These are phyloP conservation scores for Rhizopus arrhizus DNA, from an alignment of 371 early-diverging fungal species.

Conservation along the genomic window DNA sequence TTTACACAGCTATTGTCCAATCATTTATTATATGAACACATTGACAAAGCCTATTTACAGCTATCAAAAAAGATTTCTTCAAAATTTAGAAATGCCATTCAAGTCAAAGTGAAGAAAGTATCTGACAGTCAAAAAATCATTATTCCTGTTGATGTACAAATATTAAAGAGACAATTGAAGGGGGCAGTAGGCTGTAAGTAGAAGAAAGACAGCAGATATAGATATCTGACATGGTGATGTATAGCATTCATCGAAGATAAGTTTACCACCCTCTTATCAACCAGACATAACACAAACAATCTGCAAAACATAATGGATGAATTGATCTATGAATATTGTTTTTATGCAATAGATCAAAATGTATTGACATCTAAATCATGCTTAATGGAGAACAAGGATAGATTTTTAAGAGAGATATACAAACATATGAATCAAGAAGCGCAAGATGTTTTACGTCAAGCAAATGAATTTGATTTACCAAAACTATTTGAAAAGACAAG, in stretches of 20 bases:
- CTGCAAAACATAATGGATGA: conserved; percentile 22
- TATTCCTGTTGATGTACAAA: conserved; percentile 26
- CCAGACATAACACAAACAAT: conserved; percentile 17
- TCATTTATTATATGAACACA: conserved; percentile 29
- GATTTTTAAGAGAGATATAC: conserved; percentile 9
- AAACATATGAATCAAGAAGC: conserved; percentile 5
- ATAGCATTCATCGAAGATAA: conserved; percentile 33
- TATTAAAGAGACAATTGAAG: conserved; percentile 25
- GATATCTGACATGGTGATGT: neutral
- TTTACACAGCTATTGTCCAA: conserved; percentile 25
- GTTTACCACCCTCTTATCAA: conserved; percentile 20
- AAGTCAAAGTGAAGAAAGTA: conserved; percentile 21
- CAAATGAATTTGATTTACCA: conserved; percentile 25
- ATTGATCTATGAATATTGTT: conserved; percentile 20
- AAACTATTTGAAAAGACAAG: conserved; percentile 29
- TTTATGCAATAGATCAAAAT: neutral
- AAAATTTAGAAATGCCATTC: conserved; percentile 29
- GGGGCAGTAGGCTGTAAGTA: conserved; percentile 33
- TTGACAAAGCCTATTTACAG: conserved; percentile 25
- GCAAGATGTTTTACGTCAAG: conserved; percentile 8
- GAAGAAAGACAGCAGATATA: neutral
- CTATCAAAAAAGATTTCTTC: conserved; percentile 24
- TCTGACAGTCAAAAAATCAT: conserved; percentile 4
- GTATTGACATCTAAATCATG: conserved; percentile 7
- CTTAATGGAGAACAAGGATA: conserved; percentile 15